Percentiles rank a stretch among this genome's conserved stretches.
Conservation (phyloP, 2,329 filamentous ascomycete species). For the Cladophialophora psammophila region DNA sequence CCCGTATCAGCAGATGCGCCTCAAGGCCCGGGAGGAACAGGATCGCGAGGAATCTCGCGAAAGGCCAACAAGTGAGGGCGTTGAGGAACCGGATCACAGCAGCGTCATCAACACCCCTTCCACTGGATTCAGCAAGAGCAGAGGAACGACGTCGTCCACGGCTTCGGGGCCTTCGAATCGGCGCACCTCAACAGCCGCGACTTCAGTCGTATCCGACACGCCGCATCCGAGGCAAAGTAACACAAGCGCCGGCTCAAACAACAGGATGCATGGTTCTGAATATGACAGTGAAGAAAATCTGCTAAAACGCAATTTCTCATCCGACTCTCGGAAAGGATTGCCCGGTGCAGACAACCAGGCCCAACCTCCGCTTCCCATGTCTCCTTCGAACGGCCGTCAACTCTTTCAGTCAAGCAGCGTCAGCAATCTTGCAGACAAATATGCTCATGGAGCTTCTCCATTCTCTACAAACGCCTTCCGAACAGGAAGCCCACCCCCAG, state of each 20-base stretch:
- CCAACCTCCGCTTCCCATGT: slow-evolving; percentile 36
- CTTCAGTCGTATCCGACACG: slow-evolving; percentile 82
- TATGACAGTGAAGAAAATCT: slow-evolving; percentile 30
- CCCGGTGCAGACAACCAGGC: slow-evolving; percentile 17
- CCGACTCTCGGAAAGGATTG: slow-evolving; percentile 31
- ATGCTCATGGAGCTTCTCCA: slow-evolving; percentile 47
- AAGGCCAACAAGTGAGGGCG: slow-evolving; percentile 47
- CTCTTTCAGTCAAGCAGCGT: slow-evolving; percentile 62
- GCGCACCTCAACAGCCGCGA: slow-evolving; percentile 84
- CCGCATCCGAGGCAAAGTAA: slow-evolving; percentile 43
- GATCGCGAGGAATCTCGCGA: slow-evolving; percentile 48
- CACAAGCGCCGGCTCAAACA: slow-evolving; percentile 29
- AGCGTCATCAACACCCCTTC: slow-evolving; percentile 53
- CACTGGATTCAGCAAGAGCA: slow-evolving; percentile 73
- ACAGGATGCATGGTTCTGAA: slow-evolving; percentile 21
- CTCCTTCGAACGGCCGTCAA: slow-evolving; percentile 30
- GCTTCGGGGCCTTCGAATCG: slow-evolving; percentile 73
- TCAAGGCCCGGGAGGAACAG: slow-evolving; percentile 59
- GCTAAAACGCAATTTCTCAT: slow-evolving; percentile 30
- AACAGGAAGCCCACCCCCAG: slow-evolving; percentile 54
- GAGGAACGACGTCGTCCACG: slow-evolving; percentile 85
- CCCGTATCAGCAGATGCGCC: slow-evolving; percentile 78
- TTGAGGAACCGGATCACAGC: slow-evolving; percentile 34
- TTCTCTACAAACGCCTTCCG: slow-evolving; percentile 43
- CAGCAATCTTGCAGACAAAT: slow-evolving; percentile 67